Conservation (phyloP, 768 basidiomycete species). For the Lyophyllum atratum region DNA sequence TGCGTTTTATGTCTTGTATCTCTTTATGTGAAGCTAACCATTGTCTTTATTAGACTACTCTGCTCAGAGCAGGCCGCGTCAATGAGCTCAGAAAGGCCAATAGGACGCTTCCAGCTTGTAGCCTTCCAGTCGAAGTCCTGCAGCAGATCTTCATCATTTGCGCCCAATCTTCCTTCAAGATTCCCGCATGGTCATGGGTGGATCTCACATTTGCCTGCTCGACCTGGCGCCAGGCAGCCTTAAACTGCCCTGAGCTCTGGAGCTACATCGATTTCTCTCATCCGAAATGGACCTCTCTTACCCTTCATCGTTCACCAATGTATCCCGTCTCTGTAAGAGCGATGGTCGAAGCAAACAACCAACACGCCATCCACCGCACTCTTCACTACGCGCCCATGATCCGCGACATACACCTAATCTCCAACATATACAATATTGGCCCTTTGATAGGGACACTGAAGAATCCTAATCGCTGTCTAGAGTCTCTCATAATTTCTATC, state of each 20-base stretch:
- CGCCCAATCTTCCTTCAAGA: constrained; percentile 19
- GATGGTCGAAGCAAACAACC: constrained; percentile 29
- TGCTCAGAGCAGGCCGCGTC: constrained; percentile 12
- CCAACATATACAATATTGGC: constrained; percentile 34
- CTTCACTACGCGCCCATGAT: constrained; percentile 38
- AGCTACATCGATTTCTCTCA: constrained; percentile 40
- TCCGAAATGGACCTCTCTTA: constrained; percentile 32
- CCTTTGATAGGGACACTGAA: constrained; percentile 34
- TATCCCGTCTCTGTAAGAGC: constrained; percentile 33
- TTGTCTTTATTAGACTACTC: constrained; percentile 10
- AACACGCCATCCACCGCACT: constrained; percentile 30
- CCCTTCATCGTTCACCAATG: constrained; percentile 32
- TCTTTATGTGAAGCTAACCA: background rate
- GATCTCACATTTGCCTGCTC: constrained; percentile 37
- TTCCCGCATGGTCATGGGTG: constrained; percentile 36
- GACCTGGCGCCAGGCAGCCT: constrained; percentile 34
- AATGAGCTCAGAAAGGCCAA: constrained; percentile 17
- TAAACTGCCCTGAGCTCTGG: constrained; percentile 36
- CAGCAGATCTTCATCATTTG: constrained; percentile 31
- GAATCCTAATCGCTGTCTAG: constrained; percentile 34
- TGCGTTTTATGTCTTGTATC: background rate
- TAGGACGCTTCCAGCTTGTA: constrained; percentile 9
- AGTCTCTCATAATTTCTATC: constrained; percentile 36
- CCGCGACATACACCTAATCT: constrained; percentile 33
- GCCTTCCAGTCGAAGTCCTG: constrained; percentile 31